phyloP scores from a whole-genome alignment of 2,329 filamentous ascomycete genomes.

The Bipolaris zeicola region DNA sequence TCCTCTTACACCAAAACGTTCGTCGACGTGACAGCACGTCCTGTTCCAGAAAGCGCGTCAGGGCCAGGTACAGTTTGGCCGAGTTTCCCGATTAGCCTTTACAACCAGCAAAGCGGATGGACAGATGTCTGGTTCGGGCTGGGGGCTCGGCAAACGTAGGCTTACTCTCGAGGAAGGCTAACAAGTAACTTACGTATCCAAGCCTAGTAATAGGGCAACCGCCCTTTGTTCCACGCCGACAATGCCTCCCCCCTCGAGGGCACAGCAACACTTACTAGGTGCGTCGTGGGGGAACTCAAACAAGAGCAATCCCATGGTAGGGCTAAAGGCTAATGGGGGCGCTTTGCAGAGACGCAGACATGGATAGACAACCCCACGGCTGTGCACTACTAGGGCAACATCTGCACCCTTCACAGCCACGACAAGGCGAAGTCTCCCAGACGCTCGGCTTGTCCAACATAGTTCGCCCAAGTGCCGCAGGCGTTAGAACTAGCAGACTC shows the following conservation, averaged over 20 bases:
- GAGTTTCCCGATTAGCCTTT: slow-evolving; percentile 7
- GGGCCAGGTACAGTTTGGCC: slow-evolving; percentile 8
- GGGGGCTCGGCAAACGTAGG: slow-evolving; percentile 17
- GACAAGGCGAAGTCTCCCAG: slow-evolving; percentile 24
- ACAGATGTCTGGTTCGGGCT: slow-evolving; percentile 4
- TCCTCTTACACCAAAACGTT: slow-evolving; percentile 4
- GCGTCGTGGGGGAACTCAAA: neutral
- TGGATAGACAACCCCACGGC: slow-evolving; percentile 1
- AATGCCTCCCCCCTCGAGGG: neutral
- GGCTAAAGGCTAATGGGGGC: neutral
- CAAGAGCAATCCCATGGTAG: neutral
- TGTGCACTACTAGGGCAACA: slow-evolving; percentile 8
- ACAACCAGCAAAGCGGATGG: slow-evolving; percentile 3
- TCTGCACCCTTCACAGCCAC: slow-evolving; percentile 24
- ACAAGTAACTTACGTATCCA: neutral
- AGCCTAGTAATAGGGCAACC: neutral
- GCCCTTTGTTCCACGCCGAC: slow-evolving; percentile 1
- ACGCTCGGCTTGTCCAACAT: slow-evolving; percentile 16
- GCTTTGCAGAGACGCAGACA: neutral
- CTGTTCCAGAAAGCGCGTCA: slow-evolving; percentile 6
- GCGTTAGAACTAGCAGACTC: slow-evolving; percentile 11
- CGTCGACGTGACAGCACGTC: slow-evolving; percentile 5
- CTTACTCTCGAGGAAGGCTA: slow-evolving; percentile 7
- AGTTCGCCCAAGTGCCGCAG: slow-evolving; percentile 17
- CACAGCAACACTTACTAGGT: neutral